phyloP scores from a whole-genome alignment of 2,329 filamentous ascomycete genomes.

The Hymenoscyphus infarciens region DNA sequence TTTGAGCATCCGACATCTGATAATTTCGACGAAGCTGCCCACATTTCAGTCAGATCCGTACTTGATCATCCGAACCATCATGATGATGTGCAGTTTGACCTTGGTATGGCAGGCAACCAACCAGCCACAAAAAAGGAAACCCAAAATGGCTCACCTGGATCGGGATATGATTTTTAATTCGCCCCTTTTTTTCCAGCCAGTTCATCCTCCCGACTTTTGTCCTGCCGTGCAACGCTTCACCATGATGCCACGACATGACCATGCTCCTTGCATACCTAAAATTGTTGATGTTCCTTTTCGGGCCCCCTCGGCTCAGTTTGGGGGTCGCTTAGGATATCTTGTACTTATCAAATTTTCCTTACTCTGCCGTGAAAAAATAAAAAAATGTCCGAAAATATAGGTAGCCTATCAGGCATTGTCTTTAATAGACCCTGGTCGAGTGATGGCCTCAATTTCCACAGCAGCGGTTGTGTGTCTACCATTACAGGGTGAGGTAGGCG shows the following conservation, averaged over 20 bases:
- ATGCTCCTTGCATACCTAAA: neutral
- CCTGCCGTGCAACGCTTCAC: neutral
- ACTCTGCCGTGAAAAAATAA: neutral
- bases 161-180: neutral
- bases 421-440: neutral
- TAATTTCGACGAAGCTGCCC: too few species aligned
- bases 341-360: neutral
- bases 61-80: neutral
- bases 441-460: conserved; percentile 1
- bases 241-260: conserved; percentile 1
- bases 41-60: too few species aligned
- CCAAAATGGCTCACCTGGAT: neutral
- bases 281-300: neutral
- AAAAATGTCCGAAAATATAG: neutral
- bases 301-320: neutral
- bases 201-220: neutral
- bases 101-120: neutral
- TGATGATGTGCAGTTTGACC: neutral
- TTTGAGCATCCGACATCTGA: too few species aligned
- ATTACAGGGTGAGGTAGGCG: neutral
- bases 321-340: neutral
- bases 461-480: neutral
- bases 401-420: neutral
- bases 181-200: neutral
- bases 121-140: neutral